Evolutionary conservation across 2,329 filamentous ascomycete genomes (phyloP).

Genomic region (Pseudogymnoascus sp.): DNA sequence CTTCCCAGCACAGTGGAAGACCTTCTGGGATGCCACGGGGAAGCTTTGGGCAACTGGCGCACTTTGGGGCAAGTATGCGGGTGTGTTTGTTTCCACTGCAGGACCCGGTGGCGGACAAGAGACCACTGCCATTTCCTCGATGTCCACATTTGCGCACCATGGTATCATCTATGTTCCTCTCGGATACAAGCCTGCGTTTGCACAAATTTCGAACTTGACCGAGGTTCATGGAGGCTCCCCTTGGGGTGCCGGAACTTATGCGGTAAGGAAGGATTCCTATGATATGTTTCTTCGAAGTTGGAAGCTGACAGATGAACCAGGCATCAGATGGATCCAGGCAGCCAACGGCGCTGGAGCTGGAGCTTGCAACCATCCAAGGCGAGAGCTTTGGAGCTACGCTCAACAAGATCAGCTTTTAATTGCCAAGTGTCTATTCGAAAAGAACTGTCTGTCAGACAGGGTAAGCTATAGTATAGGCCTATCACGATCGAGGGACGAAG

Average conservation of each 20-base stretch:
- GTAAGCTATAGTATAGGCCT: not conserved
- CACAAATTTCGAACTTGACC: slow-evolving; percentile 58
- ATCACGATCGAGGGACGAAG: not conserved
- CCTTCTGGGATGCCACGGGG: slow-evolving; percentile 84
- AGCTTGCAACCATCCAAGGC: slow-evolving; percentile 76
- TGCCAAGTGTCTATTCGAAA: not conserved
- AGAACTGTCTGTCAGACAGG: not conserved
- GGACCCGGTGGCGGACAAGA: slow-evolving; percentile 87
- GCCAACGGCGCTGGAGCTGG: slow-evolving; percentile 67
- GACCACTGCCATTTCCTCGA: slow-evolving; percentile 68
- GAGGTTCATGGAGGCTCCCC: slow-evolving; percentile 82
- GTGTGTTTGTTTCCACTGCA: slow-evolving; percentile 84
- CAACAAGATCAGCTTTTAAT: slow-evolving; percentile 53
- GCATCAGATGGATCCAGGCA: slow-evolving; percentile 73
- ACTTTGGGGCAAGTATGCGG: slow-evolving; percentile 82
- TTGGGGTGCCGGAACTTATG: slow-evolving; percentile 92
- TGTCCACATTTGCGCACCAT: slow-evolving; percentile 87
- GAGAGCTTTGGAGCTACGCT: slow-evolving; percentile 75
- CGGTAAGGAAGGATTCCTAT: slow-evolving; percentile 40
- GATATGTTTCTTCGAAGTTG: not conserved
- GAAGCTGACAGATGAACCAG: slow-evolving; percentile 27
- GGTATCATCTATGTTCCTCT: slow-evolving; percentile 95
- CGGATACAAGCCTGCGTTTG: slow-evolving; percentile 78
- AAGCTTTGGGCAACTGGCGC: slow-evolving; percentile 68
- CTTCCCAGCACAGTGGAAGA: slow-evolving; percentile 94